Evolutionary conservation across 2,329 filamentous ascomycete genomes (phyloP), one percentile per base, ranked within the genome.

Genomic region (Ceratocystis cacaofunesta): DNA sequence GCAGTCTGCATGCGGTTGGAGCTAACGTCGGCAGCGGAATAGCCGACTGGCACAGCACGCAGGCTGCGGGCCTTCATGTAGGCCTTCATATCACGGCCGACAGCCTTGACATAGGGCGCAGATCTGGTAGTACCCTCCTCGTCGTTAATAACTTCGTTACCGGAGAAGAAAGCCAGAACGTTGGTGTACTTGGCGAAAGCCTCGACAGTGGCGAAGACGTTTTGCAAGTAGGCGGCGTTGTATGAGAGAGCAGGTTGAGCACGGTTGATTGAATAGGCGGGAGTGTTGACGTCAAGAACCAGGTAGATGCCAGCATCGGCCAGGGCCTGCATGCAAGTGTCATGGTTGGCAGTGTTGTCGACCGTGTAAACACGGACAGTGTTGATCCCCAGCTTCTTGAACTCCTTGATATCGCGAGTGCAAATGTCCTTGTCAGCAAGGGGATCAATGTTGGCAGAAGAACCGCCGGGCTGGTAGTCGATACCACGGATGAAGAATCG

Each of bases 351-450:
- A 62, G 85, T 86, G 82, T 96, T 96, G 80, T 96, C 92, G 70
- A 95, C 86, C 17, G 88, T 90, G 82, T 96, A 96, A 68, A 96
- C 88, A 75, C 92, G 91, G 73, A 96, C 81, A 30, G 90, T 91
- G 80, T 96, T 96, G 77, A 96, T 79, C 61, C 91, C 90, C 62
- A 96, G 81, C 70, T 90, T 83, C 79, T 89, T 83, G 84, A 96
- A 95, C 74, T 90, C 80, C 63, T 78, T 76, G 70, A 96, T 87
- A 73, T 95, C 90, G 69, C 91, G 87, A 74, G 83, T 81, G 83
- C 92, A 96, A 72, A 80, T 77, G 2, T 75, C 75, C 28, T 78
- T 73, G 71, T 95, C 86, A 68, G 89, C 85, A 64, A 96, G 86
- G 68, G 91, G 90, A 73, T 96, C 91, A n/a, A 70, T 63, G 70